Evolutionary conservation across 2,329 filamentous ascomycete species (phyloP), one percentile per base, ranked within the genome.

Genomic region (Graphilbum fragrans): DNA sequence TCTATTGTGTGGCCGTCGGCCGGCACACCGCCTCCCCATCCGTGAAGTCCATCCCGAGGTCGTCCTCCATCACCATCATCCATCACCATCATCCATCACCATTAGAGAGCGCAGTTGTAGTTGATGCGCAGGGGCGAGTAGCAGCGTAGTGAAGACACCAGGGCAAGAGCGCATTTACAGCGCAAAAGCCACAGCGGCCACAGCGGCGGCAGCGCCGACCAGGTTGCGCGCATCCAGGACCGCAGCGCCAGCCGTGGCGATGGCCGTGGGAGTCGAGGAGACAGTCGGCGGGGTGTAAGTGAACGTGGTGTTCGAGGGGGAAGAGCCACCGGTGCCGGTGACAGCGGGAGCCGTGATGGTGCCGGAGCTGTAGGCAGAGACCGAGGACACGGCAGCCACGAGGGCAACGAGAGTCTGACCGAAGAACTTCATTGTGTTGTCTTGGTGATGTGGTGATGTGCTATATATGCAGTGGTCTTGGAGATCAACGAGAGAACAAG

Each of bases 181-280:
- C 18, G 44, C 36, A 37, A 49, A 46, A 22, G 46, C 47, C 35
- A 47, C 36, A 23, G 46, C 47, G 6, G 47, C 47, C 4, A 49
- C 47, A 19, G 44, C 47, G 5, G 46, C 47, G 21, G 32, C 44
- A 14, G 47, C 47, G 14, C 46, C 46, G 37, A 45, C 40, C 10
- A 43, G 35, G 5, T 41, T 38, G 27, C 45, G 44, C 34, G 41
- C 35, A n/a, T 43, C 46, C 4, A 46, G 27, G 11, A 37, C 34
- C 16, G 31, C 27, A 11, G 46, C 46, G 16, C 45, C 47, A 17
- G 47, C 41, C 4, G 42, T 43, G 18, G 39, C 40, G n/a, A 41
- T 38, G 32, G 25, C n/a, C 3, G 25, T 22, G 35, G 44, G 31
- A 17, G 20, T 17, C 6, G 22, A 4, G 20, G 35, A 20, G 25